Evolutionary conservation across 257 asterid species (phyloP), one percentile per base, ranked within the genome.

Genomic region (Solanum sitiens): DNA sequence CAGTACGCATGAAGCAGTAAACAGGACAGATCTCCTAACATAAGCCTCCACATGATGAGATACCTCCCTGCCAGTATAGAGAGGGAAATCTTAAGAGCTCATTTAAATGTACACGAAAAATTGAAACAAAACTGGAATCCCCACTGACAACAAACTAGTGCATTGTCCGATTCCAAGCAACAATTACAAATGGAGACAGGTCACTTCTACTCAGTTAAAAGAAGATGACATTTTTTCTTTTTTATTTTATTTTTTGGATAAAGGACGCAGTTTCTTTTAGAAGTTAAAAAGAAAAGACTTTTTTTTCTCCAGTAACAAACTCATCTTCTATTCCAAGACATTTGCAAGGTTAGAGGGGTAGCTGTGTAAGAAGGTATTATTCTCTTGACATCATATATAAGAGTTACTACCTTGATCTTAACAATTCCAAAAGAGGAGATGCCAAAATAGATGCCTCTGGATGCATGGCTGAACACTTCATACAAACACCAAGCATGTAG

Each of bases 361-460:
- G 67, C 35, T 25, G 23, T 79, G 70, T 18, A 80, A 80, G 85
- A 50, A 80, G 67, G 85, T 47, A 73, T 56, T 72, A 15, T 70
- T 56, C 72, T 35, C 67, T n/a, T 23, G 75, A 67, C 67, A 72
- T 88, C n/a, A 73, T 30, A 75, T 47, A 89, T 65, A 86, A 13
- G 72, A 73, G 20, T 70, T 35, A 63, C 35, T 91, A 95, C 99
- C 99, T 94, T 89, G 95, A 91, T 88, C 94, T 93, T 87, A 97
- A 83, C 98, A 97, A 94, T 90, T 97, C 98, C 91, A 97, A 85
- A 87, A 96, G 98, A 56, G 98, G 97, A 86, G 96, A 90, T 82
- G 97, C 99, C 93, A 97, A 87, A 88, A 94, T 93, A 32, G 95
- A 96, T 87, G 99, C 98, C 91, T 97, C 99, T 37, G 99, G 99